These are phyloP conservation scores for Pelargonium nanum DNA, from an alignment of 345 rosid species.

Conservation along the genomic window DNA sequence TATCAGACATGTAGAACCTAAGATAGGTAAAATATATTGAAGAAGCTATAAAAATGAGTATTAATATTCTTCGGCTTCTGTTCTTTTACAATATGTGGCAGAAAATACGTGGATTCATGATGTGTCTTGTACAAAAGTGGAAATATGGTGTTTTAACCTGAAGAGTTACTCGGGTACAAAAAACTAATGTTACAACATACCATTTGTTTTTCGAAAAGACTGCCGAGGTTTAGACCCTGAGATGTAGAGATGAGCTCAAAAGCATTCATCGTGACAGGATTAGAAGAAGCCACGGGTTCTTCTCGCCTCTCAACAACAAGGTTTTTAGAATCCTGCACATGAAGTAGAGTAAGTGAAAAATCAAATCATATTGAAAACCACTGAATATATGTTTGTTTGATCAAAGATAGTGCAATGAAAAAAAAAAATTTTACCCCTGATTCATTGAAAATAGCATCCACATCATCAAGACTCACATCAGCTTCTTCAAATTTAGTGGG, in stretches of 20 bases:
- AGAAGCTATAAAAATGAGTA: too few species aligned
- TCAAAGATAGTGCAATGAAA: background rate
- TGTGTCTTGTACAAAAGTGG: too few species aligned
- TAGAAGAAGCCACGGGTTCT: slow-evolving; percentile 33
- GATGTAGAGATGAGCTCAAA: slow-evolving; percentile 95
- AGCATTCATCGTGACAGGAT: slow-evolving; percentile 89
- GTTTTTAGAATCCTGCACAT: slow-evolving; percentile 45
- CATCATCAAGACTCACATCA: slow-evolving; percentile 58
- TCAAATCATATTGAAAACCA: background rate
- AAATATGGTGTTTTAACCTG: too few species aligned
- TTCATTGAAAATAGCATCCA: slow-evolving; percentile 64
- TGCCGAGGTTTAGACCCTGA: slow-evolving; percentile 90
- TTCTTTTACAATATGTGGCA: too few species aligned
- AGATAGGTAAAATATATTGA: too few species aligned
- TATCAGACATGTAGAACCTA: too few species aligned
- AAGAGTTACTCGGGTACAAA: background rate
- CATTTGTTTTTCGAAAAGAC: slow-evolving; percentile 94
- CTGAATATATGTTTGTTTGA: background rate
- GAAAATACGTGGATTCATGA: too few species aligned
- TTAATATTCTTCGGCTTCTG: too few species aligned
- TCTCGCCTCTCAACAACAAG: slow-evolving; percentile 90
- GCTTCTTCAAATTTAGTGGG: slow-evolving; percentile 62
- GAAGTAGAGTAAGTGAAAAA: slow-evolving; percentile 13
- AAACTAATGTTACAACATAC: slow-evolving; percentile 23
- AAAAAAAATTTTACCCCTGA: slow-evolving; percentile 42